Percentiles rank a stretch among this genome's conserved stretches.
These are phyloP conservation scores for Adenanthera pavonina DNA, from an alignment of 306 rosid genomes.

Conservation along the genomic window DNA sequence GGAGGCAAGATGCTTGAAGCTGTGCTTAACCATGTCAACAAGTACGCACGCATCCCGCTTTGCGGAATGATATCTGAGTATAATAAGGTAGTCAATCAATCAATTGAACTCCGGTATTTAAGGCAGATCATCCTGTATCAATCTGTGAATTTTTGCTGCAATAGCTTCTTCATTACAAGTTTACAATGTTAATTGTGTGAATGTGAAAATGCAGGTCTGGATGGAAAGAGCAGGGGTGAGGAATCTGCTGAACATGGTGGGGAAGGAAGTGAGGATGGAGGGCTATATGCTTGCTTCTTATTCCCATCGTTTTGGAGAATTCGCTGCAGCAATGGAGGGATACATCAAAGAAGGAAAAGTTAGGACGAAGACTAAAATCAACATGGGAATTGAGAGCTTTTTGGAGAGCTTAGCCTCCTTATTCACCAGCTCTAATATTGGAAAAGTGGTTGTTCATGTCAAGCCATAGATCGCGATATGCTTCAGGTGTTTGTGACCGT, in stretches of 20 bases:
- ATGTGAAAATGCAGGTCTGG: slow-evolving; percentile 55
- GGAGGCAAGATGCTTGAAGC: slow-evolving; percentile 78
- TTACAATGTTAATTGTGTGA: background rate
- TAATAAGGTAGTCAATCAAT: slow-evolving; percentile 48
- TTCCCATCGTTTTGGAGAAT: slow-evolving; percentile 62
- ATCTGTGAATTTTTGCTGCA: background rate
- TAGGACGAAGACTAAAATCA: slow-evolving; percentile 50
- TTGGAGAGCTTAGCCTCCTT: slow-evolving; percentile 55
- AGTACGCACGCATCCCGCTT: slow-evolving; percentile 57
- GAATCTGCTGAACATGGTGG: slow-evolving; percentile 68
- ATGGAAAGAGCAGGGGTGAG: slow-evolving; percentile 66
- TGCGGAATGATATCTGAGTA: slow-evolving; percentile 80
- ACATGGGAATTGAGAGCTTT: slow-evolving; percentile 57
- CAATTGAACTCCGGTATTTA: background rate
- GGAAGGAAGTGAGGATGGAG: slow-evolving; percentile 67
- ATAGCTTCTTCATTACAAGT: too few relatives aligned
- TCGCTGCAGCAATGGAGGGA: slow-evolving; percentile 59
- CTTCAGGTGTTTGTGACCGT: background rate
- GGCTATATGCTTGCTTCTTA: slow-evolving; percentile 60
- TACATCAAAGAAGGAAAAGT: slow-evolving; percentile 58
- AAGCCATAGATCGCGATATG: slow-evolving; percentile 16
- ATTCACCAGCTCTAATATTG: slow-evolving; percentile 60
- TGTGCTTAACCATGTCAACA: slow-evolving; percentile 70
- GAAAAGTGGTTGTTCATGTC: slow-evolving; percentile 60
- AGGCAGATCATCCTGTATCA: background rate